phyloP scores from a whole-genome alignment of 768 basidiomycete species.

The Trametes cubensis region DNA sequence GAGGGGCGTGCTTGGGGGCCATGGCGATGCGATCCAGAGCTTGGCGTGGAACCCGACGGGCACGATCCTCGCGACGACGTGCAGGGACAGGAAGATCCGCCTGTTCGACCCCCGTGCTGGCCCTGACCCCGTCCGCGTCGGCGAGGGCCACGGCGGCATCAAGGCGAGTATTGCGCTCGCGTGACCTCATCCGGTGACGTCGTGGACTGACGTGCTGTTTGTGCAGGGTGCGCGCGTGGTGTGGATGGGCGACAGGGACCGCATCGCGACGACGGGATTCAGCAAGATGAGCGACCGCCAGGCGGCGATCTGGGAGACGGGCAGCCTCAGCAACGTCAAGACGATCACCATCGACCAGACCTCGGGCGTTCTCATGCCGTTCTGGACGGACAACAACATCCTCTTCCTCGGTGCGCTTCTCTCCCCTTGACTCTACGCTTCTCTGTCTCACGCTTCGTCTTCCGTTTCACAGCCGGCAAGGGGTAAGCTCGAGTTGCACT shows the following conservation, averaged over 20 bases:
- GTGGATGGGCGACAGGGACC: conserved; percentile 90
- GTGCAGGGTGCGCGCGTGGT: conserved; percentile 69
- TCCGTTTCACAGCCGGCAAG: conserved; percentile 67
- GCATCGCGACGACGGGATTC: conserved; percentile 94
- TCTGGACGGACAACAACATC: conserved; percentile 94
- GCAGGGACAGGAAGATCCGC: conserved; percentile 88
- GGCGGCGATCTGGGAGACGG: conserved; percentile 86
- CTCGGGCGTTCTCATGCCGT: conserved; percentile 95
- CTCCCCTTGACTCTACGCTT: not conserved
- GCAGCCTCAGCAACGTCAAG: conserved; percentile 74
- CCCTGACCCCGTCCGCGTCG: conserved; percentile 75
- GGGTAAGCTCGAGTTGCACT: conserved; percentile 53
- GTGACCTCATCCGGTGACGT: not conserved
- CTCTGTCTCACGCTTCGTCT: conserved; percentile 4
- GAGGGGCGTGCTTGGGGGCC: conserved; percentile 64
- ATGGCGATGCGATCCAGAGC: conserved; percentile 87
- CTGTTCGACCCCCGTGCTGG: conserved; percentile 90
- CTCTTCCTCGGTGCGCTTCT: conserved; percentile 68
- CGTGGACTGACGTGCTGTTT: not conserved
- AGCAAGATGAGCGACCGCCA: conserved; percentile 97
- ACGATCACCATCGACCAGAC: conserved; percentile 83
- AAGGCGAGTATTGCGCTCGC: conserved; percentile 45
- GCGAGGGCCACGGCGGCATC: conserved; percentile 91
- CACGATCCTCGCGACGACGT: conserved; percentile 83
- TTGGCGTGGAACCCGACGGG: conserved; percentile 83